Base-by-base conservation (phyloP, 129 eudicot species). In the Kitagawia praeruptora region DNA sequence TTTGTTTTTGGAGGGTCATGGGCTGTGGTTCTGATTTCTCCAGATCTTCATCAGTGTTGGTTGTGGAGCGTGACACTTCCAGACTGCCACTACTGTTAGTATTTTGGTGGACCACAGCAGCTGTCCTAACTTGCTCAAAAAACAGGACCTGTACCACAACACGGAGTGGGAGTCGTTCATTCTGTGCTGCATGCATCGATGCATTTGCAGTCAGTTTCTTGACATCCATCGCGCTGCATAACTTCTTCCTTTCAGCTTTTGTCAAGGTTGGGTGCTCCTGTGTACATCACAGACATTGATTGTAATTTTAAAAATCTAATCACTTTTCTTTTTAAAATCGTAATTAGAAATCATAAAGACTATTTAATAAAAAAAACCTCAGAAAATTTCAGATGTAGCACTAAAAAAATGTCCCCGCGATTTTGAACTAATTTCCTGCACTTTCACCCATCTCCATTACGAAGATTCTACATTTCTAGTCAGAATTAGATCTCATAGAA, bases 151-250 rank as follows among this genome's bases (percentile, higher is more conserved):
- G 97, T 61, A 95, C 97, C 37, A 92, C 96, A 16, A 83, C 82
- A 7, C 97, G 96, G 31, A 92, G 92, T 0, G 98, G 98, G 31
- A 95, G 92, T 16, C 81, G 84, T 14, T 94, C 97, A 74, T 94
- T 94, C 44, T 94, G 98, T 31, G 92, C 97, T 13, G 97, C 98
- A 70, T 94, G 98, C 84, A 81, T 79, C 19, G 92, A 85, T 23
- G 92, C 97, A 21, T 90, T 86, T 37, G 80, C 44, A 2, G 92
- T 78, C 70, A 94, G 18, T 83, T 85, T 94, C 83, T 87, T 92
- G 5, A 91, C 93, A 51, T 94, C 89, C 81, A 94, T 91, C 18
- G 86, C 81, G 70, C 91, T 91, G 23, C 98, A 92, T 3, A 94
- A 58, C 47, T 79, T 86, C 81, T 92, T 94, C 88, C 76, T 94